These are phyloP conservation scores for Stachybotrys echinatus DNA, from an alignment of 2,329 filamentous ascomycete genomes.

Conservation along the genomic window DNA sequence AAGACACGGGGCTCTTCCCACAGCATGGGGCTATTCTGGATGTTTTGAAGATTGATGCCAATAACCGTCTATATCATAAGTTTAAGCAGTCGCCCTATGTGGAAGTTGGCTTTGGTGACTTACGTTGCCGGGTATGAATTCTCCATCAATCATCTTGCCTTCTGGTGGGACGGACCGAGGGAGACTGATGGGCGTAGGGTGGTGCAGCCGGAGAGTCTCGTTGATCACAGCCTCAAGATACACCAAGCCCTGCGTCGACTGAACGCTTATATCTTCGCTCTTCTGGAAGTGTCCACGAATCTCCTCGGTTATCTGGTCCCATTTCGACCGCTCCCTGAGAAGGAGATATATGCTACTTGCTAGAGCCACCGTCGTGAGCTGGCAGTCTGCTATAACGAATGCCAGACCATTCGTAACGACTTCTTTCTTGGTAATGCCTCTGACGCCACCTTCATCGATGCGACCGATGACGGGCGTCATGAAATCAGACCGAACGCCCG, in stretches of 20 bases:
- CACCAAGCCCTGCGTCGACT: neutral
- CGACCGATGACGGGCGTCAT: neutral
- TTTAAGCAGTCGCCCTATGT: too few species aligned
- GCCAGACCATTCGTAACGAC: neutral
- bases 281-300: neutral
- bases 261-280: neutral
- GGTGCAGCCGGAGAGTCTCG: neutral
- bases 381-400: neutral
- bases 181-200: neutral
- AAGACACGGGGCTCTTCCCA: neutral
- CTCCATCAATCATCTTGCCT: neutral
- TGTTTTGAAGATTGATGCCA: neutral
- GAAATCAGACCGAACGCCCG: neutral
- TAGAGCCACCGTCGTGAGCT: neutral
- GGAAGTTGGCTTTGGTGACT: neutral
- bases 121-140: neutral
- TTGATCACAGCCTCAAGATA: neutral
- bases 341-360: neutral
- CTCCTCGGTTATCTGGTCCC: neutral
- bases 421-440: neutral
- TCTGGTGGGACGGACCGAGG: neutral
- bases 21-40: neutral
- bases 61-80: neutral
- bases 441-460: neutral
- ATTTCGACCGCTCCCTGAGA: neutral